A percentile compares a stretch with the other conserved stretches of the same genome.
phyloP scores from a whole-genome alignment of 2,329 filamentous ascomycete genomes.

The Colletotrichum sp. region DNA sequence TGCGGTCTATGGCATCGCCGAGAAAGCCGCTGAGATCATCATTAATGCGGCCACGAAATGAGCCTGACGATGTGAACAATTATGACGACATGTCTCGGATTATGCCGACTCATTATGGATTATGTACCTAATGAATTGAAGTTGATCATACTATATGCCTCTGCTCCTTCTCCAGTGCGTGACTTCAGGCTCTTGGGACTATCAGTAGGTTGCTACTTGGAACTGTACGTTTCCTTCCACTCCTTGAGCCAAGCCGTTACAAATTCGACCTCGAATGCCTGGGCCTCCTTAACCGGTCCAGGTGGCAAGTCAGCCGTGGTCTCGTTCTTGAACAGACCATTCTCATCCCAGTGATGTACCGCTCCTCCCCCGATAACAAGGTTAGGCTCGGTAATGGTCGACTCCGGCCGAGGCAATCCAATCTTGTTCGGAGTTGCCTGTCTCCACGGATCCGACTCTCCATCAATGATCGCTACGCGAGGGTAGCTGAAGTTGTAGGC shows the following conservation, averaged over 20 bases:
- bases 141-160: neutral
- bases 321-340: constrained; percentile 68
- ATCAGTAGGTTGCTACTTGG: neutral
- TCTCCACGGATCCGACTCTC: constrained; percentile 81
- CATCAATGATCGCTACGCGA: constrained; percentile 79
- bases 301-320: constrained; percentile 65
- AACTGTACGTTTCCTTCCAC: constrained; percentile 46
- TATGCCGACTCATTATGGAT: neutral
- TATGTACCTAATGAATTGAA: neutral
- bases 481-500: constrained; percentile 75
- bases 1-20: constrained; percentile 56
- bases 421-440: constrained; percentile 74
- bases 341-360: constrained; percentile 84
- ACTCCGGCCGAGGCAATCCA: constrained; percentile 56
- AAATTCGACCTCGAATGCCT: constrained; percentile 63
- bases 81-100: neutral
- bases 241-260: constrained; percentile 72
- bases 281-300: constrained; percentile 60
- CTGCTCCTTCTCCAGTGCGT: neutral
- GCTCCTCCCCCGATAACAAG: constrained; percentile 69
- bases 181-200: neutral
- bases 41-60: neutral
- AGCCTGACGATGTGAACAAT: neutral
- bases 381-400: constrained; percentile 70
- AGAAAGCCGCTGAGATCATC: constrained; percentile 43